Conservation (phyloP, 202 grass and related monocot species). For the Schoenoplectus tabernaemontani region DNA sequence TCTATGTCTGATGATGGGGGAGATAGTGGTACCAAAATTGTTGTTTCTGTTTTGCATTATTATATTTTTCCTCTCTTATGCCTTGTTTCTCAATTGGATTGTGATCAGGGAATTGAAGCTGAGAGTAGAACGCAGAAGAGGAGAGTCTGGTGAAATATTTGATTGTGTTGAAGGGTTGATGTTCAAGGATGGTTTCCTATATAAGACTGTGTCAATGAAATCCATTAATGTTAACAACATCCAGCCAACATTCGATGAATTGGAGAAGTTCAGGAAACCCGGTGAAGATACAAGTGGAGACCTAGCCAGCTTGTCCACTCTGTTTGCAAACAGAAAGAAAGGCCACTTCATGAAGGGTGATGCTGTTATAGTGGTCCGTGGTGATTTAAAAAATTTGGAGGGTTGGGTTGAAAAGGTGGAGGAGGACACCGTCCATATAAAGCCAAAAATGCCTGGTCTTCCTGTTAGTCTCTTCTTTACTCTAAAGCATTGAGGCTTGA, state of each 20-base stretch:
- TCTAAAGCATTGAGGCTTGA: background rate
- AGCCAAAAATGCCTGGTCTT: conserved; percentile 64
- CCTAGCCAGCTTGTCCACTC: conserved; percentile 68
- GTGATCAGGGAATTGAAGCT: conserved; percentile 76
- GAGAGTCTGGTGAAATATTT: conserved; percentile 11
- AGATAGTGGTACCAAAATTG: background rate
- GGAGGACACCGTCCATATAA: conserved; percentile 85
- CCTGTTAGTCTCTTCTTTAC: conserved; percentile 45
- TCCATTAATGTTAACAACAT: conserved; percentile 68
- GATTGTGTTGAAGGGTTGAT: conserved; percentile 41
- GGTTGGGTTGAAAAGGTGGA: conserved; percentile 99
- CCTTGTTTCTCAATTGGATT: conserved; percentile 30
- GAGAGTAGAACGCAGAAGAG: conserved; percentile 42
- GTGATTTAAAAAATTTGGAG: conserved; percentile 86
- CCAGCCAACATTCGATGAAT: conserved; percentile 76
- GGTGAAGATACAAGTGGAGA: conserved; percentile 83
- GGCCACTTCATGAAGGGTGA: conserved; percentile 99
- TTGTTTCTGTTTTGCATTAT: background rate
- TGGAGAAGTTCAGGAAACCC: conserved; percentile 96
- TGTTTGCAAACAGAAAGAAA: conserved; percentile 98
- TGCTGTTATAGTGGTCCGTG: conserved; percentile 82
- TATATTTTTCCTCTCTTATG: conserved; percentile 20
- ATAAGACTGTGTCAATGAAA: conserved; percentile 76
- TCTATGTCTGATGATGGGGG: background rate
- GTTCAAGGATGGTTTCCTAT: conserved; percentile 95